Base-by-base conservation (phyloP, 2,329 filamentous ascomycete species). In the Diaporthe sp. region DNA sequence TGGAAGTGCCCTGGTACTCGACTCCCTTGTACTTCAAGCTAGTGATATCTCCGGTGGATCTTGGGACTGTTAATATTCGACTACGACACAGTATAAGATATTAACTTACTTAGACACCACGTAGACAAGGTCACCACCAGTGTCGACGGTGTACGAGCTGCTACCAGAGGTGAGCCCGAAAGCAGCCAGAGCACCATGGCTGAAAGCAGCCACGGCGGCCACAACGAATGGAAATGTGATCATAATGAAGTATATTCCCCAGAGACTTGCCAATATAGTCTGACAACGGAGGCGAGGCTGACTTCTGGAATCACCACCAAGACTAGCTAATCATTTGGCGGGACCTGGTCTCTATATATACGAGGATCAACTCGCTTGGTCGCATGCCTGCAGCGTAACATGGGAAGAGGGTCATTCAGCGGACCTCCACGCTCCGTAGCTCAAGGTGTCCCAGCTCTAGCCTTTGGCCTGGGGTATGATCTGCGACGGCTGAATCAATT, bases 1-100 rank as follows among this genome's bases (percentile, higher is more conserved):
- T 86, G 62, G 82, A 81, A 9, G 82, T 77, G 78, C 90, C 89
- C 81, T 93, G 92, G 10, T 91, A 86, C 80, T 93, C 89, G 58
- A 86, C 86, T 75, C 89, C 88, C 34, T 89, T 88, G 80, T 88
- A 93, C 72, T 88, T 87, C 81, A 93, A 89, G 0, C 91, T 92
- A 19, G 87, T 92, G 81, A 93, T 91, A 78, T 93, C 92, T 78
- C 91, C 92, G 80, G 84, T 92, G 22, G 84, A 49, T 17, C 25
- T 61, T 25, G 22, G 17, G 22, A 25, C 12, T 15, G 22, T 68
- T 13, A 68, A 22, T 15, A 15, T 19, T 68, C 42, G 7, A 4
- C 8, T 51, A 22, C 2, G 17, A 5, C 46, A 17, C 10, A 19
- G 4, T 9, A 3, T 37, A 13, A 17, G 22, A 37, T 39, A 9